phyloP scores from a whole-genome alignment of 805 yeast genomes.

The Candida ipomoeae region DNA sequence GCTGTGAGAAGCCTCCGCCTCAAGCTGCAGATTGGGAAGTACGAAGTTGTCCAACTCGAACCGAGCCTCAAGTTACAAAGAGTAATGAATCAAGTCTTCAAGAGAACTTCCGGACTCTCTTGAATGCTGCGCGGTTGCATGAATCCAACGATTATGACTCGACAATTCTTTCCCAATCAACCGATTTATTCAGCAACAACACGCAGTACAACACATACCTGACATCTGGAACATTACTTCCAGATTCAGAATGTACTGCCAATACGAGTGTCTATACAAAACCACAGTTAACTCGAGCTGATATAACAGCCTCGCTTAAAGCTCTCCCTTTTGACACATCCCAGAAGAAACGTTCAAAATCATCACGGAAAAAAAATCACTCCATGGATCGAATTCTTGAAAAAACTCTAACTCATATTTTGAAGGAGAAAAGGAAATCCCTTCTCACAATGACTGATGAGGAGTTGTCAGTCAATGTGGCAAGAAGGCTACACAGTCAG shows the following conservation, averaged over 20 bases:
- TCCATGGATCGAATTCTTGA: conserved; percentile 7
- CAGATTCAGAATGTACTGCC: neutral
- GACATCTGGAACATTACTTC: neutral
- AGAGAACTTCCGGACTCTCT: conserved; percentile 6
- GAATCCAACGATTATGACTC: neutral
- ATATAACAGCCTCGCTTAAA: conserved; percentile 3
- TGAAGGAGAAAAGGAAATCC: conserved; percentile 3
- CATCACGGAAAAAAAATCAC: conserved; percentile 1
- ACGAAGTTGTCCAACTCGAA: neutral
- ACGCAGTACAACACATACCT: conserved; percentile 2
- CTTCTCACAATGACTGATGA: conserved; percentile 11
- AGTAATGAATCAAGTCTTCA: neutral
- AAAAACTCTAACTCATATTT: conserved; percentile 4
- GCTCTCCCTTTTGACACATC: conserved; percentile 7
- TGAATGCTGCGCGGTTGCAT: conserved; percentile 6
- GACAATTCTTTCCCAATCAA: conserved; percentile 10
- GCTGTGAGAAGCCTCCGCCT: neutral
- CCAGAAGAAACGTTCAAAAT: neutral
- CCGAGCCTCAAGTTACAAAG: neutral
- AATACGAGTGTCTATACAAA: neutral
- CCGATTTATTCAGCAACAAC: conserved; percentile 1
- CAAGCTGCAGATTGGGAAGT: neutral
- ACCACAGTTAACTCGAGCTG: neutral
- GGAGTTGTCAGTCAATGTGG: conserved; percentile 12
- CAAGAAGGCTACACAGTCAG: conserved; percentile 12